Conservation (phyloP, 257 asterid genomes). For the Cordia subcordata region DNA sequence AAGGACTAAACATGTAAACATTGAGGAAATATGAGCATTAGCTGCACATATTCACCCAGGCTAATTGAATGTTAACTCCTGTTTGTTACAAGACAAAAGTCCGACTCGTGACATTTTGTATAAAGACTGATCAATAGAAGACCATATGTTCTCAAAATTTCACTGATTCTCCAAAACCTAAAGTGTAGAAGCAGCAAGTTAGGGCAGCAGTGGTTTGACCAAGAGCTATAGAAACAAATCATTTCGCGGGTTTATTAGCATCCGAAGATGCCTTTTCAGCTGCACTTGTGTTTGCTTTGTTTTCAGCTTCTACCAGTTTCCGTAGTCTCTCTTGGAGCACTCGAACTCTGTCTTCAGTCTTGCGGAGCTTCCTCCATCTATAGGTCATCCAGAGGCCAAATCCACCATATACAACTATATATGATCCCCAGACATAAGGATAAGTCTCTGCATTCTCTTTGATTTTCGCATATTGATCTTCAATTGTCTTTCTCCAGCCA, state of each 20-base stretch:
- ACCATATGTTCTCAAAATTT: too few species aligned
- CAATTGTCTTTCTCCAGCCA: slow-evolving; percentile 39
- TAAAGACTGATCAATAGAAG: too few species aligned
- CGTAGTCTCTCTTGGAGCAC: slow-evolving; percentile 64
- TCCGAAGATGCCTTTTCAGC: slow-evolving; percentile 24
- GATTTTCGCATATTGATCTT: slow-evolving; percentile 35
- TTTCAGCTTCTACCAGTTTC: slow-evolving; percentile 45
- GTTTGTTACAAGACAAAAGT: too few species aligned
- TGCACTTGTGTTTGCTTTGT: slow-evolving; percentile 24
- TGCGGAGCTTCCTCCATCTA: slow-evolving; percentile 72
- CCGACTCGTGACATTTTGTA: too few species aligned
- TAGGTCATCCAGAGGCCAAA: slow-evolving; percentile 72
- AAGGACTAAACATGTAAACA: too few species aligned
- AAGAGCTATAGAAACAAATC: not conserved
- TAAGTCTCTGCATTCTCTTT: slow-evolving; percentile 74
- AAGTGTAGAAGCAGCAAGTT: too few species aligned
- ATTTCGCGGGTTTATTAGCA: slow-evolving; percentile 18
- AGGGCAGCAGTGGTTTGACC: too few species aligned
- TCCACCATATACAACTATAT: slow-evolving; percentile 67
- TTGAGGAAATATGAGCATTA: too few species aligned
- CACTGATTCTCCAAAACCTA: not conserved
- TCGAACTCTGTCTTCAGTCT: slow-evolving; percentile 70
- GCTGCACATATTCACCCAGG: too few species aligned
- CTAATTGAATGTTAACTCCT: too few species aligned
- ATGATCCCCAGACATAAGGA: slow-evolving; percentile 93